A percentile compares a stretch with the other conserved stretches of the same genome.
Conservation (phyloP, 2,329 filamentous ascomycete species). For the Amylocarpus encephaloides region DNA sequence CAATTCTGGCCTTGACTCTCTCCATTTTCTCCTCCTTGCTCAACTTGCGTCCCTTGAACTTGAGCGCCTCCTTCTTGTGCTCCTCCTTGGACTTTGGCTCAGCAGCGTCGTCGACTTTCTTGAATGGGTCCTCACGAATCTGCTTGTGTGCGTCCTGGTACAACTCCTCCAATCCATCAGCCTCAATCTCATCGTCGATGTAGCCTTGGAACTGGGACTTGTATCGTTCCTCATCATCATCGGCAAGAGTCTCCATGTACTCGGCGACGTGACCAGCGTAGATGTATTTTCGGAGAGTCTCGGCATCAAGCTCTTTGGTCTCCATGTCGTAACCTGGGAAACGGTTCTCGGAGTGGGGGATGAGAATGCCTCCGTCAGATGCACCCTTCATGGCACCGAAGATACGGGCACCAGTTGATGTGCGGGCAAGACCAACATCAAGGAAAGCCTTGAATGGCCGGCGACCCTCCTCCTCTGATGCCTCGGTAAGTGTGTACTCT, state of each 20-base stretch:
- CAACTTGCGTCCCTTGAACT: slow-evolving; percentile 74
- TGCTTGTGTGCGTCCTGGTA: slow-evolving; percentile 92
- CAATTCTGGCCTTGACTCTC: slow-evolving; percentile 86
- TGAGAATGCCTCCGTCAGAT: slow-evolving; percentile 92
- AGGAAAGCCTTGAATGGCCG: slow-evolving; percentile 99
- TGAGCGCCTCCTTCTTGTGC: slow-evolving; percentile 92
- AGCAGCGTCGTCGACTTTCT: slow-evolving; percentile 70
- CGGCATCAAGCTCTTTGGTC: slow-evolving; percentile 93
- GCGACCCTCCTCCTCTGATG: slow-evolving; percentile 81
- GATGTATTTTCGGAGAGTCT: slow-evolving; percentile 99
- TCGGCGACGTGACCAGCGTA: slow-evolving; percentile 96
- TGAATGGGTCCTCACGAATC: slow-evolving; percentile 97
- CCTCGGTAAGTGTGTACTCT: slow-evolving; percentile 94
- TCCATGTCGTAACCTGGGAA: slow-evolving; percentile 99
- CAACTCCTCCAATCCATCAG: slow-evolving; percentile 92
- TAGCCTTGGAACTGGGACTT: slow-evolving; percentile 97
- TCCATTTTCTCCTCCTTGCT: slow-evolving; percentile 76
- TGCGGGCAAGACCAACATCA: slow-evolving; percentile 94
- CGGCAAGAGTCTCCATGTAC: slow-evolving; percentile 99
- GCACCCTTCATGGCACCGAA: slow-evolving; percentile 99
- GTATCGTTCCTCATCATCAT: slow-evolving; percentile 99
- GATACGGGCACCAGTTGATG: slow-evolving; percentile 96
- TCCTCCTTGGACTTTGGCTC: slow-evolving; percentile 96
- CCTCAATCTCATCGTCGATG: slow-evolving; percentile 94
- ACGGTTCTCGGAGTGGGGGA: slow-evolving; percentile 98